These are phyloP conservation scores for Syzygium syzygioides DNA, from an alignment of 441 rosid species.

Conservation along the genomic window DNA sequence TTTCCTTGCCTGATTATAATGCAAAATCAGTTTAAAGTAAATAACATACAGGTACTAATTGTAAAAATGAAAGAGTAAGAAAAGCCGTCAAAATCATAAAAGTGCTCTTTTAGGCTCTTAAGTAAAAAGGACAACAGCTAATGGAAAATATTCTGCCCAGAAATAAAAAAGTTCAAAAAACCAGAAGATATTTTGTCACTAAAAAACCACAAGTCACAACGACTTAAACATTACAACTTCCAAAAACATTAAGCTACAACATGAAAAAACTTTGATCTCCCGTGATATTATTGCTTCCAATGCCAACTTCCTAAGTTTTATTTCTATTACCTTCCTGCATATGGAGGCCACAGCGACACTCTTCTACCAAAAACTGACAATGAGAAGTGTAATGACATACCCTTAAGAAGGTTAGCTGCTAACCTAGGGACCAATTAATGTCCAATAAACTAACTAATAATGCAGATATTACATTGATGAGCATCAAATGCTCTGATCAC, in stretches of 20 bases:
- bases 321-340: neutral
- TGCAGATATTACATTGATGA: neutral
- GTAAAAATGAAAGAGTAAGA: neutral
- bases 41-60: neutral
- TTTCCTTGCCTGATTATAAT: neutral
- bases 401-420: neutral
- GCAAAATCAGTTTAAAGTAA: neutral
- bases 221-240: neutral
- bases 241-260: neutral
- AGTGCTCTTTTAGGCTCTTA: neutral
- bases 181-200: neutral
- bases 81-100: neutral
- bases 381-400: neutral
- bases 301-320: neutral
- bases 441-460: neutral
- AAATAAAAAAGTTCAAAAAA: neutral
- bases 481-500: neutral
- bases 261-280: neutral
- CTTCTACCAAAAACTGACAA: neutral
- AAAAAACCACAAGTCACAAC: neutral
- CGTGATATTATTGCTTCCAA: neutral
- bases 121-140: neutral
- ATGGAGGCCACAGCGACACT: neutral
- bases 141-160: neutral
- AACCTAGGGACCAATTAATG: neutral